Conservation (phyloP, 2,329 filamentous ascomycete species). For the Pochonia chlamydosporia region DNA sequence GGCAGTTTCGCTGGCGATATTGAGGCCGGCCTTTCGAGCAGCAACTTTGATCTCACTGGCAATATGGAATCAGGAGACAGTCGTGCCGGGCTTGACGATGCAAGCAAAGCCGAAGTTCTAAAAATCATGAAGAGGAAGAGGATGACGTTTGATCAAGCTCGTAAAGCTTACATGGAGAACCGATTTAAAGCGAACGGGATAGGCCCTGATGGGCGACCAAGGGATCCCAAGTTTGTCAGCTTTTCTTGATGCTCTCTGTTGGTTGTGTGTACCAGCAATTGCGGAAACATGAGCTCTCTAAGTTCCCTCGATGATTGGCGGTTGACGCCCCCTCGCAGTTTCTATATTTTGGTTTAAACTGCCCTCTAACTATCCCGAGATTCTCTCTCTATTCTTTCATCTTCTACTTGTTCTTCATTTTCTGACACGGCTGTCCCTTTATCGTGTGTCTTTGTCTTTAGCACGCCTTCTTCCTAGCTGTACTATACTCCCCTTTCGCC, state of each 20-base stretch:
- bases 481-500: too few relatives aligned
- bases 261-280: neutral
- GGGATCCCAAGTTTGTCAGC: slow-evolving; percentile 92
- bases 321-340: too few relatives aligned
- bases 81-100: slow-evolving; percentile 74
- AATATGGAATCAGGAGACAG: slow-evolving; percentile 78
- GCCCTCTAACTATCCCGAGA: too few relatives aligned
- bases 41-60: slow-evolving; percentile 72
- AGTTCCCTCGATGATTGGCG: neutral
- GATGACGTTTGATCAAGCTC: slow-evolving; percentile 85
- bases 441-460: too few relatives aligned
- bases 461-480: too few relatives aligned
- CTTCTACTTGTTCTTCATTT: too few relatives aligned
- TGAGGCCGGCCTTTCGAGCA: slow-evolving; percentile 78
- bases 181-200: slow-evolving; percentile 85
- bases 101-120: slow-evolving; percentile 74
- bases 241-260: slow-evolving; percentile 45
- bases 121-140: slow-evolving; percentile 83
- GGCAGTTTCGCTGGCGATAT: slow-evolving; percentile 76
- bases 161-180: slow-evolving; percentile 79
- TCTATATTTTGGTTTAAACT: too few relatives aligned
- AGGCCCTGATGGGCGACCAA: slow-evolving; percentile 76
- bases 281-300: too few relatives aligned
- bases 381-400: too few relatives aligned
- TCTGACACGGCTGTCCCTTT: too few relatives aligned